These are phyloP conservation scores for Nepenthes gracilis DNA, from an alignment of 148 eudicot species.

Conservation along the genomic window DNA sequence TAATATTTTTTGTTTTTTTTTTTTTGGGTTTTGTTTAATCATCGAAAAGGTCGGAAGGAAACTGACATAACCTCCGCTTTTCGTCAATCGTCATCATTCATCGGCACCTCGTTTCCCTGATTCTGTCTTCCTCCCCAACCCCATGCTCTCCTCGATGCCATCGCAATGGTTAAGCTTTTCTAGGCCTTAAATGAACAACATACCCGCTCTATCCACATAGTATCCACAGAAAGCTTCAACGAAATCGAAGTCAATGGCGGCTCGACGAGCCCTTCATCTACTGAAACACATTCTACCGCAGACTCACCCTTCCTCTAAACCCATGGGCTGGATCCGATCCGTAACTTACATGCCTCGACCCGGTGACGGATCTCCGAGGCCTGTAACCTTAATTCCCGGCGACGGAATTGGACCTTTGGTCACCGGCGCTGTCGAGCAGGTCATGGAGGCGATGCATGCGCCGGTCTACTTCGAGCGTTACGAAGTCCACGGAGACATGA, in stretches of 20 bases:
- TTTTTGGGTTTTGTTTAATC: too few species aligned
- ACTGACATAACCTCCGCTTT: too few species aligned
- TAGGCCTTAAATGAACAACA: too few species aligned
- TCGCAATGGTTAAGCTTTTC: too few species aligned
- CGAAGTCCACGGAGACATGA: conserved; percentile 65
- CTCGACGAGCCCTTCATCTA: conserved; percentile 31
- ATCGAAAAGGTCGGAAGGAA: too few species aligned
- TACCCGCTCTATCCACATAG: too few species aligned
- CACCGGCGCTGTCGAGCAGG: conserved; percentile 71
- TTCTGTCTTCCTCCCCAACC: too few species aligned
- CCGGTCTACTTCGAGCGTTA: conserved; percentile 57
- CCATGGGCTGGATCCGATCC: conserved; percentile 20
- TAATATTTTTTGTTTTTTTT: too few species aligned
- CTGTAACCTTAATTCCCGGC: conserved; percentile 66
- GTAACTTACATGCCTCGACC: conserved; percentile 93
- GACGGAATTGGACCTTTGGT: conserved; percentile 83
- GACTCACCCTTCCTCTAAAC: conserved; percentile 3
- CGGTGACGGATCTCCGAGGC: conserved; percentile 53
- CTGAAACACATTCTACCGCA: conserved; percentile 10
- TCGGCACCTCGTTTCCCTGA: too few species aligned
- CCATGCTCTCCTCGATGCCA: too few species aligned
- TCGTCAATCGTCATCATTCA: too few species aligned
- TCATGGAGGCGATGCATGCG: conserved; percentile 72
- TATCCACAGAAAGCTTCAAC: background rate
- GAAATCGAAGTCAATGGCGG: conserved; percentile 24